Evolutionary conservation across 2,329 filamentous ascomycete genomes (phyloP).

Genomic region (Sclerotinia trifoliorum): DNA sequence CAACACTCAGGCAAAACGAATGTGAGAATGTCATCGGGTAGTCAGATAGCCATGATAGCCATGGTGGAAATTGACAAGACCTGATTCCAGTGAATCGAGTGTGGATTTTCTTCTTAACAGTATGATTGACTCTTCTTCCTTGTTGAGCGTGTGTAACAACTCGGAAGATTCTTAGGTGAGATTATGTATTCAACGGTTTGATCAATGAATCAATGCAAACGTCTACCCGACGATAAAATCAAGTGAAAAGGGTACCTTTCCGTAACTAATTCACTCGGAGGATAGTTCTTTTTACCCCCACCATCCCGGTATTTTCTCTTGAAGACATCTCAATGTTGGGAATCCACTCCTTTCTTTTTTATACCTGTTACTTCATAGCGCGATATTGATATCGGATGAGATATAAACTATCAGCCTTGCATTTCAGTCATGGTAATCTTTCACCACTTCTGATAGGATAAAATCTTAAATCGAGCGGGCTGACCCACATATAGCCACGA

Average conservation of each 20-base stretch:
- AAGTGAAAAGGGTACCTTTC: not conserved
- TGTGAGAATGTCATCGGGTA: not conserved
- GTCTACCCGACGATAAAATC: not conserved
- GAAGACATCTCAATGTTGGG: not conserved
- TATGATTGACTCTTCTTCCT: not conserved
- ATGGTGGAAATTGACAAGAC: not conserved
- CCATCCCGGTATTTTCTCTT: conserved; percentile 14
- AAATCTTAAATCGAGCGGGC: not conserved
- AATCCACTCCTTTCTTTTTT: conserved; percentile 8
- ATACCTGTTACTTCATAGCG: conserved; percentile 4
- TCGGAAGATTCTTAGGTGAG: conserved; percentile 10
- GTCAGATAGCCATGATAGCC: not conserved
- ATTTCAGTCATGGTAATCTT: conserved; percentile 15
- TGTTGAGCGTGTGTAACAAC: not conserved
- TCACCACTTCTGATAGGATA: conserved; percentile 1
- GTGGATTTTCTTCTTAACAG: not conserved
- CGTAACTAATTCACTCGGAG: not conserved
- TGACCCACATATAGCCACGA: conserved; percentile 9
- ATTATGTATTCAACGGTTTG: not conserved
- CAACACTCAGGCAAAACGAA: not conserved
- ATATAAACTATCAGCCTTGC: conserved; percentile 16
- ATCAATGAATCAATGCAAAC: not conserved
- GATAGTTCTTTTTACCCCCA: not conserved
- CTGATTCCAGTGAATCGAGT: conserved; percentile 11
- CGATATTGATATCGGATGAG: conserved; percentile 9